Evolutionary conservation across 139 green algal species (phyloP), one percentile per base, ranked within the genome.

Genomic region (Marvania coccoides): DNA sequence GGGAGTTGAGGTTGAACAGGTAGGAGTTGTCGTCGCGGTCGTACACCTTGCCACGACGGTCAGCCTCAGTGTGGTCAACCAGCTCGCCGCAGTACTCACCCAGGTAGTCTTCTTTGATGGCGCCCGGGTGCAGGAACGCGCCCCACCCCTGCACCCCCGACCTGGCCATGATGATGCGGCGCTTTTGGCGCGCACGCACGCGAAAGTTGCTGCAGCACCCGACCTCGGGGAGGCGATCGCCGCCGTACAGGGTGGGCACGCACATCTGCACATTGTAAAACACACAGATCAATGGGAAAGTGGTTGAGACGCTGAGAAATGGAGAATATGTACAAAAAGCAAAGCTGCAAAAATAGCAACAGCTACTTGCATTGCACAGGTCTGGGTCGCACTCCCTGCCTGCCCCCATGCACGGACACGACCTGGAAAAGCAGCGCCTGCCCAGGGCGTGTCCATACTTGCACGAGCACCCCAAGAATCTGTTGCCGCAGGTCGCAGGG

Each of bases 41-140:
- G 61, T 97, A 97, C 15, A 88, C 78, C 48, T 82, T 90, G 12
- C 91, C 91, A 0, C 91, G 81, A 36, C 87, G 61, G 62, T 97
- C 92, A 1, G 91, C 91, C 78, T 97, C 91, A 3, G 72, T 55
- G 47, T 97, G 75, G 12, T 66, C 71, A 51, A 95, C 85, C 24
- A 95, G 67, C 76, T 96, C 89, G 5, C 90, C 90, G 4, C 73
- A 85, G 75, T 96, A 96, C 74, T 96, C 89, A 3, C 88, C 84
- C 30, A 96, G 51, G 69, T 90, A 89, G 31, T 92, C 86, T 26
- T 83, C 80, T 60, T 88, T 84, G 15, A 19, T 9, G 2, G 76
- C 81, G 6, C 65, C 34, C 56, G 83, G 72, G 23, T 75, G 57
- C 45, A 88, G 33, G 57, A 95, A 96, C 6, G 81, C 72, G 26